These are phyloP conservation scores for Lasiosphaeris hirsuta DNA, from an alignment of 495 filamentous ascomycete species.

Conservation along the genomic window DNA sequence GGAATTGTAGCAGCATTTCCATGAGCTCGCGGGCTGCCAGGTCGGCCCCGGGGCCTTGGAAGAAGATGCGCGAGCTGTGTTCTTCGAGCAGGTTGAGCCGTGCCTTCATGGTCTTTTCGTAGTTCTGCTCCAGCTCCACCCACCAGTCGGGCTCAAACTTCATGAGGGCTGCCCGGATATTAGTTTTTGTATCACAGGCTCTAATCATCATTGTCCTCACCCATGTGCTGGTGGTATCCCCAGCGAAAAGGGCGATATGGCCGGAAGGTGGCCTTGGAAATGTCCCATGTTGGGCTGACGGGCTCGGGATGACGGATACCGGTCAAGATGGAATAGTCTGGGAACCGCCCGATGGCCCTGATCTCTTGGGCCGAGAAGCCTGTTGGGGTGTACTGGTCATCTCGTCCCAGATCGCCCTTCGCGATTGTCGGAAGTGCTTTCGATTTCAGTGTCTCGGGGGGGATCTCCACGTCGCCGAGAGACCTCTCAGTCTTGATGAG, in stretches of 20 bases:
- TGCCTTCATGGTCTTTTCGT: constrained; percentile 64
- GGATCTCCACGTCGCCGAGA: not conserved
- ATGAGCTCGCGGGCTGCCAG: constrained; percentile 84
- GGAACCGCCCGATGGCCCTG: constrained; percentile 72
- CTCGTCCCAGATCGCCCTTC: constrained; percentile 8
- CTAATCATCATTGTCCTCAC: constrained; percentile 47
- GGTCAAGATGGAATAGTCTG: constrained; percentile 74
- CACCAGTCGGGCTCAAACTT: constrained; percentile 87
- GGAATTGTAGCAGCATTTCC: constrained; percentile 82
- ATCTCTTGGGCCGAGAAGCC: constrained; percentile 66
- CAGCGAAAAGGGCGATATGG: constrained; percentile 82
- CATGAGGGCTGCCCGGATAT: constrained; percentile 56
- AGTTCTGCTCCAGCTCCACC: constrained; percentile 83
- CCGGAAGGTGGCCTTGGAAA: constrained; percentile 61
- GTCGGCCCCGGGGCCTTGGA: constrained; percentile 72
- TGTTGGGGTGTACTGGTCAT: constrained; percentile 28
- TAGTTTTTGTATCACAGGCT: constrained; percentile 13
- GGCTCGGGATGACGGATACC: constrained; percentile 73
- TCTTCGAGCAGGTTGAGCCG: constrained; percentile 65
- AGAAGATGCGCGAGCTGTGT: constrained; percentile 62
- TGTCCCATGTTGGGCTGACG: constrained; percentile 59
- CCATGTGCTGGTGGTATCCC: constrained; percentile 92
- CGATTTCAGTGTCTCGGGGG: constrained; percentile 7
- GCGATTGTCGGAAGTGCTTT: constrained; percentile 19
- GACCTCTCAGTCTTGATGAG: constrained; percentile 17